Conservation (phyloP, 768 basidiomycete species). For the Crucibulum laeve region DNA sequence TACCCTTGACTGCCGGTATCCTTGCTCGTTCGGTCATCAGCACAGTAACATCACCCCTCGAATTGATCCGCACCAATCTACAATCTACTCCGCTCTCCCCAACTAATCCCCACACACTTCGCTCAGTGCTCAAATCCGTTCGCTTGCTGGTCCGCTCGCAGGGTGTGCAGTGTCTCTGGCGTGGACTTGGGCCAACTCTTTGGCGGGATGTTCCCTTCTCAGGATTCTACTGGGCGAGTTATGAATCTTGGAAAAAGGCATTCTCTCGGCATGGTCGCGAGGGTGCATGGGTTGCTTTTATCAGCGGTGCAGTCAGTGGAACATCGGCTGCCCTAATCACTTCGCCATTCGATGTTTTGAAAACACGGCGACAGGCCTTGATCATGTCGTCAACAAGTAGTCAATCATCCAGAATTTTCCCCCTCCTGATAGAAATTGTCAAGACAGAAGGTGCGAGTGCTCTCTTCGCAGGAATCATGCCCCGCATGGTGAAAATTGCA, state of each 20-base stretch:
- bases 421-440: slow-evolving; percentile 65
- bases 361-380: slow-evolving; percentile 88
- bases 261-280: slow-evolving; percentile 49
- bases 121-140: slow-evolving; percentile 67
- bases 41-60: slow-evolving; percentile 79
- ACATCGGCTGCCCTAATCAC: slow-evolving; percentile 83
- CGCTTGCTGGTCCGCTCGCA: slow-evolving; percentile 52
- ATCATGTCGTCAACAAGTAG: slow-evolving; percentile 53
- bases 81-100: slow-evolving; percentile 80
- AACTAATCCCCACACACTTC: slow-evolving; percentile 68
- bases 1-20: slow-evolving; percentile 80
- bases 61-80: slow-evolving; percentile 90
- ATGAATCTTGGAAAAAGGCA: slow-evolving; percentile 74
- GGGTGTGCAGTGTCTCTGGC: slow-evolving; percentile 77
- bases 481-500: slow-evolving; percentile 91
- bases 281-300: slow-evolving; percentile 72
- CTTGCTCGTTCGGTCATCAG: slow-evolving; percentile 78
- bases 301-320: slow-evolving; percentile 89
- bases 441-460: slow-evolving; percentile 75
- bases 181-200: slow-evolving; percentile 86
- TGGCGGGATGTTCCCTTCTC: slow-evolving; percentile 99
- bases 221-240: slow-evolving; percentile 95
- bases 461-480: slow-evolving; percentile 79
- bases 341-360: slow-evolving; percentile 95
- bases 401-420: slow-evolving; percentile 47